Evolutionary conservation across 2,329 filamentous ascomycete genomes (phyloP), one percentile per base, ranked within the genome.

Genomic region (Emergomyces orientalis): DNA sequence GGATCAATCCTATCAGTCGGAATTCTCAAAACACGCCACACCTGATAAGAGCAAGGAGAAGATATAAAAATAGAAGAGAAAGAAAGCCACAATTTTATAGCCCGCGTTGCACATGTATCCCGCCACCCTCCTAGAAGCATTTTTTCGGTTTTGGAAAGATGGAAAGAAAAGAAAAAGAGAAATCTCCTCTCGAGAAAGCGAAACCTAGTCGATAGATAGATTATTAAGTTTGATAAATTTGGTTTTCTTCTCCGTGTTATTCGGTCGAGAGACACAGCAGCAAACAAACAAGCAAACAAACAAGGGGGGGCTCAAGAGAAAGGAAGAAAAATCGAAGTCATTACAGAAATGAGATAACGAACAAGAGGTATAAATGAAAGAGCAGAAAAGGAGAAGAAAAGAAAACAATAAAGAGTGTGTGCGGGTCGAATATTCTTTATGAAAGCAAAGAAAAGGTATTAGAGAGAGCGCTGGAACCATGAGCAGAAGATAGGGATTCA

Each of bases 201-300:
- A 13, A 37, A 30, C 14, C 37, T 22, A 43, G 37, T 58, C 22
- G 14, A 55, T 55, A 43, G 37, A 52, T 32, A 52, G 49, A 67
- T 65, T 67, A 68, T 68, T 73, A 71, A 64, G 68, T 69, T 69
- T 74, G 65, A 70, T 67, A 73, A 49, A 58, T 54, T 63, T 41
- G 49, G 52, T 61, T 62, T 41, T n/a, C n/a, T 59, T 61, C 52
- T 56, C 43, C 43, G 45, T 60, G 60, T 59, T 57, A 45, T 63
- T 49, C 8, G 43, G 11, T 47, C 43, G n/a, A 47, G 62, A 62
- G 55, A 58, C 27, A 30, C 43, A 47, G 19, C 2, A 59, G 27
- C 51, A 59, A 32, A 25, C 60, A 47, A 43, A 17, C 47, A 62
- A 59, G 59, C n/a, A 47, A 39, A 2, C 37, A 39, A 39, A 13